Evolutionary conservation across 2,329 filamentous ascomycete genomes (phyloP).

Genomic region (Pseudogymnoascus sp.): DNA sequence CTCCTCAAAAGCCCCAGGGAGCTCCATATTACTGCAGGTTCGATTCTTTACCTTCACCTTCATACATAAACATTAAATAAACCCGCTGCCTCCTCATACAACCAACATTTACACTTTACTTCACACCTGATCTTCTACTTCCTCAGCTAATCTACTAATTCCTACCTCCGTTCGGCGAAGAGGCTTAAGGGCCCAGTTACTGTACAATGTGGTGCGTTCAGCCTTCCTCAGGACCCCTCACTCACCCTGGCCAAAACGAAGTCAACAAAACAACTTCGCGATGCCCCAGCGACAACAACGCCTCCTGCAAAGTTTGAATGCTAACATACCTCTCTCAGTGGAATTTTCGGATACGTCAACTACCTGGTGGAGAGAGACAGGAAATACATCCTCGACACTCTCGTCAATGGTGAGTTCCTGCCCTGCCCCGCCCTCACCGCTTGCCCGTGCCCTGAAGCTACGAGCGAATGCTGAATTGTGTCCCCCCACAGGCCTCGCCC

Average conservation of each 20-base stretch:
- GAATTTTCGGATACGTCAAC: constrained; percentile 97
- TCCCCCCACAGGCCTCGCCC: constrained; percentile 63
- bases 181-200: not conserved
- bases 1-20: not conserved
- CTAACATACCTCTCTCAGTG: constrained; percentile 44
- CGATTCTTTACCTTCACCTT: not conserved
- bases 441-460: constrained; percentile 11
- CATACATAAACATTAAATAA: not conserved
- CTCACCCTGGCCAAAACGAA: not conserved
- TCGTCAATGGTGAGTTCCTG: constrained; percentile 75
- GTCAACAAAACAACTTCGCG: not conserved
- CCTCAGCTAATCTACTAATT: not conserved
- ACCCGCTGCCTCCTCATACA: not conserved
- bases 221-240: not conserved
- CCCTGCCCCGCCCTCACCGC: constrained; percentile 13
- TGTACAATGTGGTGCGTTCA: not conserved
- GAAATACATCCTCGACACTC: constrained; percentile 88
- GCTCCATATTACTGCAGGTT: constrained; percentile 1
- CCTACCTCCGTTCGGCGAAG: not conserved
- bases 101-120: not conserved
- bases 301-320: not conserved
- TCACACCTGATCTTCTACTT: not conserved
- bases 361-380: constrained; percentile 98
- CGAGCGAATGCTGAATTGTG: not conserved
- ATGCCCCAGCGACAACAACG: not conserved